Conservation (phyloP, 139 green algal genomes). For the Auxenochlorella pyrenoidosa region DNA sequence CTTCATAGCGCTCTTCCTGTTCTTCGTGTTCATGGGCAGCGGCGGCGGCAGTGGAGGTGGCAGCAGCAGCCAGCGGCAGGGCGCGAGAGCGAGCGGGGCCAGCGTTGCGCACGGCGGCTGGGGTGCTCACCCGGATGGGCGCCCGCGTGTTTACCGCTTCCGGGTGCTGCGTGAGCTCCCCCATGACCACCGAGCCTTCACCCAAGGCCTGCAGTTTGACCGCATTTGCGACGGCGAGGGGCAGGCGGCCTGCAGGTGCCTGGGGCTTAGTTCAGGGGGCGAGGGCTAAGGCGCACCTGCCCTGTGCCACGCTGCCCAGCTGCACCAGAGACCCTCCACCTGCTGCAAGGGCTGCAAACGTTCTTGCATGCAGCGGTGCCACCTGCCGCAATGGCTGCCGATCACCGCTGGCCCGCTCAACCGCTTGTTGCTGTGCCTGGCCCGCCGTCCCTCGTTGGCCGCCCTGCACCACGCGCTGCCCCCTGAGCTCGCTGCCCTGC, state of each 20-base stretch:
- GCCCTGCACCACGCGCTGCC: no score
- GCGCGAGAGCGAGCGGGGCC: background rate
- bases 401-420: no score
- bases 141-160: conserved; percentile 55
- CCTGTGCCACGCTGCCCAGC: no score
- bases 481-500: background rate
- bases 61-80: background rate
- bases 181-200: conserved; percentile 86
- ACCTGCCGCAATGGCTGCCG: no score
- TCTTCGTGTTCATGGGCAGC: conserved; percentile 33
- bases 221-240: conserved; percentile 45
- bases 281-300: background rate
- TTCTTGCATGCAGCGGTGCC: no score
- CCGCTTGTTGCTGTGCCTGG: background rate
- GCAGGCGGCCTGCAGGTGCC: conserved; percentile 18
- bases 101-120: background rate
- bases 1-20: conserved; percentile 40
- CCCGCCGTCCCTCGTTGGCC: background rate
- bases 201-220: conserved; percentile 85
- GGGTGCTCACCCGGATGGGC: background rate
- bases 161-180: conserved; percentile 67
- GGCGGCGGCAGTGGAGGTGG: background rate
- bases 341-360: no score
- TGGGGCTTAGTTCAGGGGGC: background rate
- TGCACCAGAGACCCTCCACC: no score